These are phyloP conservation scores for Trichoderma lentiforme DNA, from an alignment of 2,329 filamentous ascomycete species.

Conservation along the genomic window DNA sequence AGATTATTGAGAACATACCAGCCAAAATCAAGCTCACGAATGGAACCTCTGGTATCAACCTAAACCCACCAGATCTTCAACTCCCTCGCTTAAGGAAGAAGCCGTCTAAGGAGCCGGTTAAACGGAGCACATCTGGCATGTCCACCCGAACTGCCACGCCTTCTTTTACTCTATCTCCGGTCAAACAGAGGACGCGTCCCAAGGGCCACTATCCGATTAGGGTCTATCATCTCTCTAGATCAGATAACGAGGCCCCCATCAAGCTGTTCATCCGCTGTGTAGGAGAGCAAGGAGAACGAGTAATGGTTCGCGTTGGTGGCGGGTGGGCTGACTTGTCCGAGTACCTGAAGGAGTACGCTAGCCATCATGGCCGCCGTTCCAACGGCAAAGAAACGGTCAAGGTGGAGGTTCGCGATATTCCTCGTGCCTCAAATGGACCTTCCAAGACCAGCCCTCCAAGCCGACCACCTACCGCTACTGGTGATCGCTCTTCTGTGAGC, in stretches of 20 bases:
- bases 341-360: constrained; percentile 89
- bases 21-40: constrained; percentile 72
- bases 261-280: constrained; percentile 93
- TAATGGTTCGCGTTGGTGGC: constrained; percentile 96
- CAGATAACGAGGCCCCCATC: constrained; percentile 80
- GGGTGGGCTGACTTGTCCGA: constrained; percentile 98
- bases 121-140: constrained; percentile 49
- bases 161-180: constrained; percentile 68
- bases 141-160: constrained; percentile 61
- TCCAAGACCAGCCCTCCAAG: constrained; percentile 42
- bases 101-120: constrained; percentile 41
- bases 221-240: constrained; percentile 84
- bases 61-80: constrained; percentile 58
- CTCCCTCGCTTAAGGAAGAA: constrained; percentile 46
- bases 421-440: constrained; percentile 31
- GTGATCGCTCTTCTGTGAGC: constrained; percentile 40
- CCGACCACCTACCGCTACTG: constrained; percentile 40
- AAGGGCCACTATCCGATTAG: constrained; percentile 72
- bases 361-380: constrained; percentile 79
- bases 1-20: constrained; percentile 74
- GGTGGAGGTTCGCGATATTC: constrained; percentile 57
- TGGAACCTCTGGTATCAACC: constrained; percentile 45
- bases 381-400: constrained; percentile 45
- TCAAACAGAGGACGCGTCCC: constrained; percentile 48
- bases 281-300: constrained; percentile 82